phyloP scores from a whole-genome alignment of 768 basidiomycete genomes.

The Trametes meyenii region DNA sequence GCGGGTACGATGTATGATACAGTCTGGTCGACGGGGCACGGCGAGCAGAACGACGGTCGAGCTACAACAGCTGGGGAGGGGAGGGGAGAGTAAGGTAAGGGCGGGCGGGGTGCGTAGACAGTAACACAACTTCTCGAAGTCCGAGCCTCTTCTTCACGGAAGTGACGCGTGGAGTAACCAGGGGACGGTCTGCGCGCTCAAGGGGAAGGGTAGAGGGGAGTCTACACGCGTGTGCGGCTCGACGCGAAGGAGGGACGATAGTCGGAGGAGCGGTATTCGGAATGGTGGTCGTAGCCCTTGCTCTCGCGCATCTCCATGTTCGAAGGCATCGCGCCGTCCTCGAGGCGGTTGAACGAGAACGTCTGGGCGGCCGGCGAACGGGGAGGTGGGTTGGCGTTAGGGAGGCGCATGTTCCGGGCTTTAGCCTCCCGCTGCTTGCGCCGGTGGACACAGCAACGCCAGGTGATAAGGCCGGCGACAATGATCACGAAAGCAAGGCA shows the following conservation, averaged over 20 bases:
- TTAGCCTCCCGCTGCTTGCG: conserved; percentile 20
- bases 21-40: not conserved
- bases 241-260: conserved; percentile 23
- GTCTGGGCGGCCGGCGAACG: conserved; percentile 11
- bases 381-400: conserved; percentile 2
- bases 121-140: conserved; percentile 27
- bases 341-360: conserved; percentile 22
- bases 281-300: conserved; percentile 7
- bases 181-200: not conserved
- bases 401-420: conserved; percentile 12
- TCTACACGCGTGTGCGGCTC: conserved; percentile 13
- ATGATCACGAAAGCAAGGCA: conserved; percentile 34
- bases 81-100: conserved; percentile 3
- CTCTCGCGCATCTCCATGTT: conserved; percentile 21
- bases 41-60: conserved; percentile 13
- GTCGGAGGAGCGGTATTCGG: not conserved
- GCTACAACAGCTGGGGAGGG: conserved; percentile 17
- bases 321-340: conserved; percentile 14
- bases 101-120: conserved; percentile 1
- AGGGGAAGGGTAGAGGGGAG: not conserved
- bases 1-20: conserved; percentile 10
- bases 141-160: conserved; percentile 25
- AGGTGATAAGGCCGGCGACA: conserved; percentile 31
- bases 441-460: conserved; percentile 35
- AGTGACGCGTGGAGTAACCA: conserved; percentile 9